phyloP scores from a whole-genome alignment of 306 rosid genomes.

The Begonia fuchsioides region DNA sequence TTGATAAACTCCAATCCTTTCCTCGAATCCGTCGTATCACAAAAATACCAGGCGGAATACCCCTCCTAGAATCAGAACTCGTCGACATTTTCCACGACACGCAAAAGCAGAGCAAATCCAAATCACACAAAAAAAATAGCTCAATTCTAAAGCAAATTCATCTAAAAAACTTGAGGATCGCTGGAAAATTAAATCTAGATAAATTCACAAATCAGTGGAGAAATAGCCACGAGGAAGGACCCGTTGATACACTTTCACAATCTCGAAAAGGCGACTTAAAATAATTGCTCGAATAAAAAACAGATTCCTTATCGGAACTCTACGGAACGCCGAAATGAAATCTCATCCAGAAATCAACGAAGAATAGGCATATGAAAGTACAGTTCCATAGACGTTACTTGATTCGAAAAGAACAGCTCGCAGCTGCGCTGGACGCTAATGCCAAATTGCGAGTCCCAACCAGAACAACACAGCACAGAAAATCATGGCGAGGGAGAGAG shows the following conservation, averaged over 20 bases:
- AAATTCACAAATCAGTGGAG: background rate
- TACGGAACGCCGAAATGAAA: background rate
- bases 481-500: background rate
- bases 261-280: no score
- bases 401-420: background rate
- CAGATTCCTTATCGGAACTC: background rate
- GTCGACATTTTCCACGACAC: conserved; percentile 9
- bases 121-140: background rate
- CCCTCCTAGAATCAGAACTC: conserved; percentile 15
- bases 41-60: conserved; percentile 50
- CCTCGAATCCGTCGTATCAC: conserved; percentile 29
- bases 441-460: background rate
- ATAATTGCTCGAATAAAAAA: no score
- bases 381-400: background rate
- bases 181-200: no score
- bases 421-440: background rate
- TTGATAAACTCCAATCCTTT: conserved; percentile 32
- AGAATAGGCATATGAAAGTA: background rate
- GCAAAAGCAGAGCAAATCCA: background rate
- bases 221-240: background rate
- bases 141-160: conserved; percentile 1
- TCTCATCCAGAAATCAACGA: background rate
- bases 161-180: background rate
- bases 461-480: background rate
- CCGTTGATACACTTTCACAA: background rate